Base-by-base conservation (phyloP, 148 eudicot genomes). In the Rhododendron ovatum region DNA sequence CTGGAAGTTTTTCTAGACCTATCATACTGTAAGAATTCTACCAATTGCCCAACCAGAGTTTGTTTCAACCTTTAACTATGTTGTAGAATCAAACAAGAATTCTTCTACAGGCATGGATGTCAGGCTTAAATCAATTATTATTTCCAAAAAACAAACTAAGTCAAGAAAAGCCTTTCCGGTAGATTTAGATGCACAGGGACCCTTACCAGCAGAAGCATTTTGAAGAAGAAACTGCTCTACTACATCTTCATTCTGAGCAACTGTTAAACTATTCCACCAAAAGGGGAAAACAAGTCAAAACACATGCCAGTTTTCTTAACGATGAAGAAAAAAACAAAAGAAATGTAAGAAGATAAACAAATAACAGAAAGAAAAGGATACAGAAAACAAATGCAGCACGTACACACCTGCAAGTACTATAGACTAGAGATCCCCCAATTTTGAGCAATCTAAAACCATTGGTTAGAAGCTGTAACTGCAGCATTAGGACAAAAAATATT, bases 351-450 rank as follows among this genome's bases (percentile, higher is more conserved):
- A 74, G 28, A 51, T 10, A 5, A 33, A 45, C 45, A 67, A 11
- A 67, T 67, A n/a, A 67, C 5, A 41, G 37, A 50, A 69, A 79
- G 43, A 82, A 87, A 50, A 26, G 26, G 3, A 26, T 48, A 50
- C 8, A 30, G 30, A 18, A 84, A 47, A 84, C 13, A 73, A 37
- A 76, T 57, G 67, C 80, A 63, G 20, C 5, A 33, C 28, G 17
- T 39, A 30, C 3, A 45, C 76, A 95, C 99, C 99, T 98, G 98
- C 99, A 98, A 59, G 99, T 98, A 89, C 99, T 98, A 91, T 98
- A 98, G 84, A 98, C 90, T 82, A 98, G 98, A 37, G 81, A 89
- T 78, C 99, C 99, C 67, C 98, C 98, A 84, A 88, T 94, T 93
- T 90, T 98, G 10, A 98, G 93, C 88, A 98, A 84, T 90, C 94